Conservation (phyloP, 495 filamentous ascomycete species). For the Pyrenopolyporus hunteri region DNA sequence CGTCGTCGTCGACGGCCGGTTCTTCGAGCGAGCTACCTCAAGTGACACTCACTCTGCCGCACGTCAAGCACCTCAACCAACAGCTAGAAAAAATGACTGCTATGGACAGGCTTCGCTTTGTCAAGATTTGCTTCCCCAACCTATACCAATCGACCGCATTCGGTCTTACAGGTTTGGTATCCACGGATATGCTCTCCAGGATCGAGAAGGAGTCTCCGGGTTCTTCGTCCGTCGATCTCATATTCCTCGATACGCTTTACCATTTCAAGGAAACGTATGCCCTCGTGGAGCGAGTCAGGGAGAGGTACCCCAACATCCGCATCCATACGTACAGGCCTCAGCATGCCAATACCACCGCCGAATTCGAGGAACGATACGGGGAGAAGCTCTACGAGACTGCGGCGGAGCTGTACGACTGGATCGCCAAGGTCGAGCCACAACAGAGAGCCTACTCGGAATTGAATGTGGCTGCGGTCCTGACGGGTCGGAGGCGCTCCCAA, state of each 20-base stretch:
- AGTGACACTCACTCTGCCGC: slow-evolving; percentile 85
- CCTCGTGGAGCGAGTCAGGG: slow-evolving; percentile 78
- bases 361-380: slow-evolving; percentile 84
- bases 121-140: slow-evolving; percentile 83
- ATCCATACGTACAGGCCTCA: slow-evolving; percentile 90
- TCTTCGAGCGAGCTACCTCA: slow-evolving; percentile 64
- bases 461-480: slow-evolving; percentile 88
- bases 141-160: slow-evolving; percentile 98
- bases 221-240: slow-evolving; percentile 74
- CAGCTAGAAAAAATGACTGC: slow-evolving; percentile 81
- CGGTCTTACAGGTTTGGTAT: slow-evolving; percentile 90
- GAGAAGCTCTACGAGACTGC: slow-evolving; percentile 84
- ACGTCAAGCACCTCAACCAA: slow-evolving; percentile 87
- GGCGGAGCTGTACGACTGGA: slow-evolving; percentile 91
- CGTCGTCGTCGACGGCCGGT: slow-evolving; percentile 64
- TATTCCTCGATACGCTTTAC: slow-evolving; percentile 97
- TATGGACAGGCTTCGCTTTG: slow-evolving; percentile 88
- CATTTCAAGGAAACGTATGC: slow-evolving; percentile 91
- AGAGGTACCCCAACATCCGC: slow-evolving; percentile 75
- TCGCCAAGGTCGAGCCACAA: slow-evolving; percentile 96
- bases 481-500: slow-evolving; percentile 91
- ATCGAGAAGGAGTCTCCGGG: slow-evolving; percentile 70
- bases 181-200: slow-evolving; percentile 93
- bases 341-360: slow-evolving; percentile 67
- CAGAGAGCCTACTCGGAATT: slow-evolving; percentile 90